Conservation (phyloP, 441 rosid genomes). For the Adansonia grandidieri region DNA sequence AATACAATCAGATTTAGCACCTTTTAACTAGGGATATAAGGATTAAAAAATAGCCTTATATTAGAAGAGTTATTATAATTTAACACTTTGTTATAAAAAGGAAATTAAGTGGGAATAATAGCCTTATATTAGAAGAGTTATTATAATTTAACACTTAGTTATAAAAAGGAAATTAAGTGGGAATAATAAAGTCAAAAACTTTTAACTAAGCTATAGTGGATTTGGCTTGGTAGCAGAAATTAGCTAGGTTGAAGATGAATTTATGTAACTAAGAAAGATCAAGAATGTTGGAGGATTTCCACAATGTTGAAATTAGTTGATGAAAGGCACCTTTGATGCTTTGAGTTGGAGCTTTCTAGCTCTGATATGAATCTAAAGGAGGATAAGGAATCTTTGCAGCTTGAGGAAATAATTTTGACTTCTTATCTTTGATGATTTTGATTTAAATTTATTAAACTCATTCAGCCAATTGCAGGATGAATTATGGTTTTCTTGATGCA, state of each 20-base stretch:
- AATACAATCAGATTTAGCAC: background rate
- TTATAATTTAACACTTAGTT: background rate
- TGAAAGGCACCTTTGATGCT: background rate
- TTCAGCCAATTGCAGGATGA: background rate
- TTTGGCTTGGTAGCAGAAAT: constrained; percentile 3
- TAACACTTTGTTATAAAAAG: background rate
- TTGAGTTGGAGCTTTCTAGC: background rate
- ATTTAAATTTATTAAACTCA: background rate
- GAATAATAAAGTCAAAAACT: background rate
- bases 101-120: background rate
- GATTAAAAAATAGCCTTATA: background rate
- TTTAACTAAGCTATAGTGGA: background rate
- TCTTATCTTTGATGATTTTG: background rate
- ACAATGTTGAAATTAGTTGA: constrained; percentile 2
- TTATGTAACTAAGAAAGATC: background rate
- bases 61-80: too few species aligned
- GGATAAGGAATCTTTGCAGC: background rate
- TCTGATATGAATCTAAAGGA: background rate
- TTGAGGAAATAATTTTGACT: constrained; percentile 4
- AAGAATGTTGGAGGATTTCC: constrained; percentile 20
- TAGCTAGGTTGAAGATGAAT: constrained; percentile 13
- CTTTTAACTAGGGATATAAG: background rate
- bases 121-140: background rate
- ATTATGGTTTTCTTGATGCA: background rate
- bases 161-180: background rate